A percentile compares a stretch with the other conserved stretches of the same genome.
phyloP scores from a whole-genome alignment of 805 yeast genomes.

The Ogataea minuta region DNA sequence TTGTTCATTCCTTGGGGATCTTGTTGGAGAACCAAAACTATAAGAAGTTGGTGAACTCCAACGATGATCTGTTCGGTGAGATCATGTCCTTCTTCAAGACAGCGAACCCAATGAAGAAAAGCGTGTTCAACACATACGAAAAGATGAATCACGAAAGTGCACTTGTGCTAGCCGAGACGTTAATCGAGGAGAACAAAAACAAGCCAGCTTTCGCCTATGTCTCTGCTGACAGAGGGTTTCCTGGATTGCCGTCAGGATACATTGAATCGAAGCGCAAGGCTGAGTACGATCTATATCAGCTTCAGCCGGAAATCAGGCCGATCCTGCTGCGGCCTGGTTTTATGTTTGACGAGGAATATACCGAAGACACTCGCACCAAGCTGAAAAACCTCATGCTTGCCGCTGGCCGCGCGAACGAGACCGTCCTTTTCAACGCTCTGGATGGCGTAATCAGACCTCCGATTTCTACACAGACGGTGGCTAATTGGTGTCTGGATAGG shows the following conservation, averaged over 20 bases:
- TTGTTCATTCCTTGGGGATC: conserved; percentile 82
- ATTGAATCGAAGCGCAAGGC: conserved; percentile 76
- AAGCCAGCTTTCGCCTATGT: conserved; percentile 60
- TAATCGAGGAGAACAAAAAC: conserved; percentile 27
- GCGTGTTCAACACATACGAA: conserved; percentile 49
- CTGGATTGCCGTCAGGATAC: conserved; percentile 68
- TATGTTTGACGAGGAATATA: conserved; percentile 58
- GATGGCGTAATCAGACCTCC: conserved; percentile 58
- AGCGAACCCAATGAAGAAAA: conserved; percentile 60
- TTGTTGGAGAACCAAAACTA: conserved; percentile 67
- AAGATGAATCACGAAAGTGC: conserved; percentile 72
- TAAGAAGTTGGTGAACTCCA: conserved; percentile 48
- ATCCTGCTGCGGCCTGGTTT: conserved; percentile 79
- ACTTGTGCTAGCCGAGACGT: conserved; percentile 55
- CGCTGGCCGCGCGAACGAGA: conserved; percentile 43
- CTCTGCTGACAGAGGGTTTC: conserved; percentile 75
- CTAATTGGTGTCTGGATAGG: conserved; percentile 53
- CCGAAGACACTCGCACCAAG: conserved; percentile 37
- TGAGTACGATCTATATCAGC: conserved; percentile 49
- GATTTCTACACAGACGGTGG: conserved; percentile 67
- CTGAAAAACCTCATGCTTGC: conserved; percentile 43
- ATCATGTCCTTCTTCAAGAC: conserved; percentile 45
- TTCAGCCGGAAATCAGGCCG: conserved; percentile 50
- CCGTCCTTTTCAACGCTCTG: conserved; percentile 40
- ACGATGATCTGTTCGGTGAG: conserved; percentile 31